Percentiles rank a stretch among this genome's conserved stretches.
Evolutionary conservation across 1,139 yeast genomes (phyloP).

Genomic region (Blastobotrys aristatus): DNA sequence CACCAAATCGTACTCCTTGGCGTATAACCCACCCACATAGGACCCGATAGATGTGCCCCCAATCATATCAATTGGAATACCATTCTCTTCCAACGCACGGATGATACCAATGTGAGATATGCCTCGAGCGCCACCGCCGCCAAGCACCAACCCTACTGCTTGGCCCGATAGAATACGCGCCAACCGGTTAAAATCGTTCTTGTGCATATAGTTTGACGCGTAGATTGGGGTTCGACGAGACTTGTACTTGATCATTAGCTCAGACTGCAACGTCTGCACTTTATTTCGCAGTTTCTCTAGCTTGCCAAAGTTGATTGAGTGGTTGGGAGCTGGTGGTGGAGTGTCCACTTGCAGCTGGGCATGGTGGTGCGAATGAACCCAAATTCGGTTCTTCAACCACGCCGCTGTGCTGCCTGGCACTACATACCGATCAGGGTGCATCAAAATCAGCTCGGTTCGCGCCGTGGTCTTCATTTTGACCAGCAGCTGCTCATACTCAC

Average conservation of each 20-base stretch:
- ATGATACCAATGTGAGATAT: conserved; percentile 87
- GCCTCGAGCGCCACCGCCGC: conserved; percentile 98
- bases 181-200: conserved; percentile 81
- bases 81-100: conserved; percentile 88
- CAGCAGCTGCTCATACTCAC: conserved; percentile 78
- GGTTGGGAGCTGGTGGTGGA: conserved; percentile 3
- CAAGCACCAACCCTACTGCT: conserved; percentile 89
- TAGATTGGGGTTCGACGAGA: conserved; percentile 33
- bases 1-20: conserved; percentile 83
- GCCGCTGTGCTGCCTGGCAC: conserved; percentile 76
- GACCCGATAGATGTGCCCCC: conserved; percentile 98
- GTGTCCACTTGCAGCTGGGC: conserved; percentile 43
- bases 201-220: conserved; percentile 52
- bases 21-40: conserved; percentile 92
- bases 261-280: conserved; percentile 35
- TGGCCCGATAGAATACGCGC: conserved; percentile 89
- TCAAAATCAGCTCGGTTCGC: conserved; percentile 74
- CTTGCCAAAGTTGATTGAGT: conserved; percentile 3
- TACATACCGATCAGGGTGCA: conserved; percentile 80
- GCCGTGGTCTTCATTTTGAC: conserved; percentile 79
- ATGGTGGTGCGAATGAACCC: conserved; percentile 95
- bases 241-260: conserved; percentile 32
- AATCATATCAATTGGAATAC: conserved; percentile 86
- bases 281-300: conserved; percentile 28
- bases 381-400: conserved; percentile 79